Percentiles rank a stretch among this genome's conserved stretches.
Conservation (phyloP, 345 rosid species). For the Salix viminalis region DNA sequence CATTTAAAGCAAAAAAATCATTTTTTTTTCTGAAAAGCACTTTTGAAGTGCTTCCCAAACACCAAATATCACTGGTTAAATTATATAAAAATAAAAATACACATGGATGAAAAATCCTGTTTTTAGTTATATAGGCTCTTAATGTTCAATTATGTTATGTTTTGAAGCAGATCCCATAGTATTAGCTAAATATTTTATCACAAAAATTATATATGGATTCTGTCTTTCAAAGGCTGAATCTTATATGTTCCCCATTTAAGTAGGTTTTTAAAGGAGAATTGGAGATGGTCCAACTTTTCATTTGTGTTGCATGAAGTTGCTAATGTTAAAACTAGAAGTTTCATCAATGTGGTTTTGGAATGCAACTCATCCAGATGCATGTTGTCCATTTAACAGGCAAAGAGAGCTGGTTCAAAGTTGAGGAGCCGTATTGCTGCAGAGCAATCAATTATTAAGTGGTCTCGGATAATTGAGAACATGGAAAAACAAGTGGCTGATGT, state of each 20-base stretch:
- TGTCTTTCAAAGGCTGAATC: background rate
- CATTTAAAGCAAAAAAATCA: too few relatives aligned
- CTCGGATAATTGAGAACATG: slow-evolving; percentile 78
- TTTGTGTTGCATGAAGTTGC: background rate
- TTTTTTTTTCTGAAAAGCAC: too few relatives aligned
- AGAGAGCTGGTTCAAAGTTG: slow-evolving; percentile 85
- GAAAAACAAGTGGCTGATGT: slow-evolving; percentile 69
- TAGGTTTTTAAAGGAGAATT: background rate
- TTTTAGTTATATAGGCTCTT: background rate
- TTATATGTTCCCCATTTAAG: background rate
- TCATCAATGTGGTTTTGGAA: background rate
- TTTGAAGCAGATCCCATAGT: background rate
- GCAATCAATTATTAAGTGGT: slow-evolving; percentile 86
- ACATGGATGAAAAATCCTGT: background rate
- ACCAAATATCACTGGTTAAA: too few relatives aligned
- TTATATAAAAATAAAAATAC: too few relatives aligned
- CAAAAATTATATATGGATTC: background rate
- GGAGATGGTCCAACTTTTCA: background rate
- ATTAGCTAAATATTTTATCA: background rate
- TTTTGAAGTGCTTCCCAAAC: too few relatives aligned
- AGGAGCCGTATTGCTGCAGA: slow-evolving; percentile 78
- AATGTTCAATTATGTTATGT: background rate
- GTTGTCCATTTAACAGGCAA: slow-evolving; percentile 45
- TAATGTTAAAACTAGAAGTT: background rate
- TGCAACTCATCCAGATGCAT: background rate